Conservation (phyloP, 768 basidiomycete species). For the Clitopilus hobsonii region DNA sequence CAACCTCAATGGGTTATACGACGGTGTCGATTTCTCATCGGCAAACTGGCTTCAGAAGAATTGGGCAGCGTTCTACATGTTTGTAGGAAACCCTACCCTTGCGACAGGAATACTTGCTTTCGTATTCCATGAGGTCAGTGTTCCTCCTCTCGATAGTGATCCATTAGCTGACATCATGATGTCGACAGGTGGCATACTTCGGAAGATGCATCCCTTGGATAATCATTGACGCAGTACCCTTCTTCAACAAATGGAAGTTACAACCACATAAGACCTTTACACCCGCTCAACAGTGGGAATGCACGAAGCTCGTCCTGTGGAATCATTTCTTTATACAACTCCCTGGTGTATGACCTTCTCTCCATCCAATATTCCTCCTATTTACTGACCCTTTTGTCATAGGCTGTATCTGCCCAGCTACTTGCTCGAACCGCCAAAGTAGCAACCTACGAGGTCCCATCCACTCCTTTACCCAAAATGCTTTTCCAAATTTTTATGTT, state of each 20-base stretch:
- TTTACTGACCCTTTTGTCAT: not conserved
- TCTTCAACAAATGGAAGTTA: slow-evolving; percentile 91
- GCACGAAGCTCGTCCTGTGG: slow-evolving; percentile 89
- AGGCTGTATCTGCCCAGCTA: slow-evolving; percentile 94
- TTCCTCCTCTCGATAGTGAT: not conserved
- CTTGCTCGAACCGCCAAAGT: slow-evolving; percentile 87
- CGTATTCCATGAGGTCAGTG: slow-evolving; percentile 83
- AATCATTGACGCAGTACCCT: slow-evolving; percentile 90
- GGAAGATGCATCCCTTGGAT: slow-evolving; percentile 94
- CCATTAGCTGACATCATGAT: not conserved
- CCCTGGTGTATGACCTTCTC: slow-evolving; percentile 59
- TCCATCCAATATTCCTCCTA: not conserved
- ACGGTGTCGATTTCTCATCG: too few species aligned
- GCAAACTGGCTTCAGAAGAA: slow-evolving; percentile 74
- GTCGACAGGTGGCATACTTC: slow-evolving; percentile 82
- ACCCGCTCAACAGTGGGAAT: slow-evolving; percentile 84
- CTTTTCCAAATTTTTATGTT: slow-evolving; percentile 77
- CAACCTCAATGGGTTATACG: too few species aligned
- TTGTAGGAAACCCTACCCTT: slow-evolving; percentile 82
- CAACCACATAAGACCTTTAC: slow-evolving; percentile 85
- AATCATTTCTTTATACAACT: slow-evolving; percentile 95
- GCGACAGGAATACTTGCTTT: slow-evolving; percentile 95
- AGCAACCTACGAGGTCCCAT: slow-evolving; percentile 89
- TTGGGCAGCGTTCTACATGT: slow-evolving; percentile 88
- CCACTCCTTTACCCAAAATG: slow-evolving; percentile 70